Evolutionary conservation across 1,284 basidiomycete genomes (phyloP).

Genomic region (Papiliotrema nemorosa): DNA sequence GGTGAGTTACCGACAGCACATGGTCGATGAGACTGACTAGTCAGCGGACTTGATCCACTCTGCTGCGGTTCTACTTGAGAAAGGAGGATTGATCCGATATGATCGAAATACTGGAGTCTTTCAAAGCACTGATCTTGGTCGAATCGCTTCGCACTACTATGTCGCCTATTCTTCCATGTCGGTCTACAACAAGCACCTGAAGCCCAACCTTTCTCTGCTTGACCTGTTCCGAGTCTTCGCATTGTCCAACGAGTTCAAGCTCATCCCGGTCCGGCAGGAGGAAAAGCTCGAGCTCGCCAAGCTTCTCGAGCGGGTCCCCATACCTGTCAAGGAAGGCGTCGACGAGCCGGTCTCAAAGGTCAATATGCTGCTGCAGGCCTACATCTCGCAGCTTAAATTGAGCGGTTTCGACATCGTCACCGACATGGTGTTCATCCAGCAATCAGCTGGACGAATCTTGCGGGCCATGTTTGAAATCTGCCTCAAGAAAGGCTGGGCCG

Average conservation of each 20-base stretch:
- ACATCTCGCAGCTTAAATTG: constrained; percentile 90
- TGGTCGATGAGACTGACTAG: constrained; percentile 2
- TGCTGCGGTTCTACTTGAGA: constrained; percentile 89
- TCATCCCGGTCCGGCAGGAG: constrained; percentile 76
- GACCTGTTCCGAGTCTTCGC: constrained; percentile 97
- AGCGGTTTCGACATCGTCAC: constrained; percentile 96
- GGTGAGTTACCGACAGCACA: constrained; percentile 26
- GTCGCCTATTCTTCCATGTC: constrained; percentile 95
- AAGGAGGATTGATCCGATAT: constrained; percentile 90
- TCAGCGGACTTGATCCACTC: constrained; percentile 86
- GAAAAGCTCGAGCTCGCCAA: constrained; percentile 92
- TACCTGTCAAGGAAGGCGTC: constrained; percentile 94
- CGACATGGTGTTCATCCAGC: constrained; percentile 96
- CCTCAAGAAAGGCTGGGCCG: constrained; percentile 95
- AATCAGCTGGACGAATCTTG: constrained; percentile 87
- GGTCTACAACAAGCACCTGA: constrained; percentile 91
- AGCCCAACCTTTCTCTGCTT: constrained; percentile 78
- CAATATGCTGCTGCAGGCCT: constrained; percentile 92
- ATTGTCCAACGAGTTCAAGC: constrained; percentile 93
- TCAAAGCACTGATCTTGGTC: constrained; percentile 85
- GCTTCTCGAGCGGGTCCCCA: constrained; percentile 89
- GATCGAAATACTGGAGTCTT: constrained; percentile 85
- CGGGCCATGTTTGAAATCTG: constrained; percentile 99
- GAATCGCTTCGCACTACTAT: constrained; percentile 96
- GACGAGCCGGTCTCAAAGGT: constrained; percentile 97